These are phyloP conservation scores for Microdochium nivale DNA, from an alignment of 2,329 filamentous ascomycete species.

Conservation along the genomic window DNA sequence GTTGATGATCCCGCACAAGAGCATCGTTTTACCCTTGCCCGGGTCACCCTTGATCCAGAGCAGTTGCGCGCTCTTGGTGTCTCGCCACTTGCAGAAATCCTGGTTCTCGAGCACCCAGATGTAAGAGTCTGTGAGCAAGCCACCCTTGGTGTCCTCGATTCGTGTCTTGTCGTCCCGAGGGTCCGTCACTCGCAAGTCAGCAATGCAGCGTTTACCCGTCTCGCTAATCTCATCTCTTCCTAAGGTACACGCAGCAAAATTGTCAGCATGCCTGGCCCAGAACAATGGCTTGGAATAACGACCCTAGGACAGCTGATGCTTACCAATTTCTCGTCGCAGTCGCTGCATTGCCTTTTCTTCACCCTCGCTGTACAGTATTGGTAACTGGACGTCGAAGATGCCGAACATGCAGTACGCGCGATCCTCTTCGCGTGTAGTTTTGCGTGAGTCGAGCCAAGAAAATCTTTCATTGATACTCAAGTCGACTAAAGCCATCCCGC, in stretches of 20 bases:
- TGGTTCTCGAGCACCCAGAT: conserved; percentile 23
- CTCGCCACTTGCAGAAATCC: conserved; percentile 16
- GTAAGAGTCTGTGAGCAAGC: conserved; percentile 21
- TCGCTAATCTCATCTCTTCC: not conserved
- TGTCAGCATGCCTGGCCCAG: not conserved
- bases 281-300: too few relatives aligned
- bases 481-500: conserved; percentile 1
- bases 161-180: conserved; percentile 23
- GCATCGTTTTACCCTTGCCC: conserved; percentile 35
- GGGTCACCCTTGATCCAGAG: conserved; percentile 29
- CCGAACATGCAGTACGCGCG: not conserved
- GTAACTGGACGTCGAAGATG: conserved; percentile 2
- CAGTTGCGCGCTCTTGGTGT: conserved; percentile 8
- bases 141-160: conserved; percentile 25
- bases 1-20: conserved; percentile 28
- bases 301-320: not conserved
- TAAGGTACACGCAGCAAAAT: not conserved
- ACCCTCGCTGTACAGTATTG: conserved; percentile 7
- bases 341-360: conserved; percentile 5
- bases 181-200: conserved; percentile 17
- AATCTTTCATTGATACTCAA: not conserved
- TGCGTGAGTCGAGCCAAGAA: not conserved
- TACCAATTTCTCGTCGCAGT: conserved; percentile 3
- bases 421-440: not conserved
- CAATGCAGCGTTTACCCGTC: conserved; percentile 8